phyloP scores from a whole-genome alignment of 225 moss, liverwort and hornwort species.

The Pseudisothecium myosuroides region DNA sequence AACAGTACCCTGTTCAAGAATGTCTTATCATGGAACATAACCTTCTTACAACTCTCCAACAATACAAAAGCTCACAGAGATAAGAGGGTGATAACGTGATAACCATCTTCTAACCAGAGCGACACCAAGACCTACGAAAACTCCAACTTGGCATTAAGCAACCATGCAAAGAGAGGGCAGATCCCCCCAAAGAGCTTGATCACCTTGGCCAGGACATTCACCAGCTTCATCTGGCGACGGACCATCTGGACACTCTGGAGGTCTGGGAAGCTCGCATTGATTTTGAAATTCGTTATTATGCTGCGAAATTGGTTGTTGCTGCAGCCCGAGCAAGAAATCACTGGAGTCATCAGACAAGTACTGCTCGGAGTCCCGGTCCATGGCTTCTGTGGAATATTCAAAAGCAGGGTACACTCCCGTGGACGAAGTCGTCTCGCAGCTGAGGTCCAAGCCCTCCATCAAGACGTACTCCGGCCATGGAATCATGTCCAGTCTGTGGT shows the following conservation, averaged over 20 bases:
- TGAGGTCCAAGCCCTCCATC: conserved; percentile 24
- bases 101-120: neutral
- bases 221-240: neutral
- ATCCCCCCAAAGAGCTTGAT: conserved; percentile 24
- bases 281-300: neutral
- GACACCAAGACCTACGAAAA: neutral
- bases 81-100: neutral
- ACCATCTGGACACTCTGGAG: neutral
- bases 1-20: neutral
- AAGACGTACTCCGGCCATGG: conserved; percentile 30
- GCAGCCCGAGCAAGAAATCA: conserved; percentile 12
- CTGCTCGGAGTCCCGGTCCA: conserved; percentile 34
- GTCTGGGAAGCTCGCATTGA: conserved; percentile 1
- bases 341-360: conserved; percentile 29
- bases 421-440: conserved; percentile 13
- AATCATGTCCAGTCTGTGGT: neutral
- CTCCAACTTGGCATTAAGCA: neutral
- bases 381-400: conserved; percentile 35
- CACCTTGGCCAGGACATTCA: conserved; percentile 2
- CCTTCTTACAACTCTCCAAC: neutral
- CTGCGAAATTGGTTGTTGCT: neutral
- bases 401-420: conserved; percentile 26
- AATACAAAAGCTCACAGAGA: neutral
- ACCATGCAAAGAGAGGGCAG: conserved; percentile 8
- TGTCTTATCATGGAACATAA: neutral